Evolutionary conservation across 495 filamentous ascomycete genomes (phyloP).

Genomic region (Tuber umbilicatum): DNA sequence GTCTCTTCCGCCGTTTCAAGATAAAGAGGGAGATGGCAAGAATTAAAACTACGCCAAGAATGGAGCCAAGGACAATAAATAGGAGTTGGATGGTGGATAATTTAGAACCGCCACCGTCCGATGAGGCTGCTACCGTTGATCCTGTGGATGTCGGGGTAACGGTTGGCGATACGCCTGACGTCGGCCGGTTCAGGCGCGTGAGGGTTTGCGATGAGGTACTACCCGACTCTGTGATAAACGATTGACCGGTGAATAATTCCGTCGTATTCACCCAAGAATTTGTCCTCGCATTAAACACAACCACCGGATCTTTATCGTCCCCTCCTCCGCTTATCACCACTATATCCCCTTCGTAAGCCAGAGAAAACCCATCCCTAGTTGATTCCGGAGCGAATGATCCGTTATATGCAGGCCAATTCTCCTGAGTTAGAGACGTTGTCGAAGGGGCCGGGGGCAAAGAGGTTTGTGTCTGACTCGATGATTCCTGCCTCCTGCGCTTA

Average conservation of each 20-base stretch:
- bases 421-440: conserved; percentile 45
- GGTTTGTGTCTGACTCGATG: conserved; percentile 4
- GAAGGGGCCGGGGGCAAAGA: conserved; percentile 13
- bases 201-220: conserved; percentile 43
- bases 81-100: conserved; percentile 58
- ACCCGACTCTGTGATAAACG: conserved; percentile 42
- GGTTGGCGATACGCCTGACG: conserved; percentile 44
- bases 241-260: conserved; percentile 53
- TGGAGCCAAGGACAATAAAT: conserved; percentile 69
- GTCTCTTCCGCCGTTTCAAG: conserved; percentile 53
- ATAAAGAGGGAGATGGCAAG: conserved; percentile 63
- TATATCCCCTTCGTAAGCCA: conserved; percentile 55
- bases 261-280: conserved; percentile 80
- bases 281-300: conserved; percentile 70
- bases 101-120: conserved; percentile 40
- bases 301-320: conserved; percentile 53
- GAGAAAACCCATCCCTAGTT: conserved; percentile 56
- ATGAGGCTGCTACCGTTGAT: conserved; percentile 22
- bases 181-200: conserved; percentile 43
- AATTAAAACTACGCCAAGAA: conserved; percentile 64
- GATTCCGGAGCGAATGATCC: conserved; percentile 59
- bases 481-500: conserved; percentile 21
- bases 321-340: conserved; percentile 75
- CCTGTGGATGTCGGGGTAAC: conserved; percentile 44
- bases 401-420: conserved; percentile 75